A percentile compares a stretch with the other conserved stretches of the same genome.
Conservation (phyloP, 2,329 filamentous ascomycete genomes). For the Penicillium glabrum region DNA sequence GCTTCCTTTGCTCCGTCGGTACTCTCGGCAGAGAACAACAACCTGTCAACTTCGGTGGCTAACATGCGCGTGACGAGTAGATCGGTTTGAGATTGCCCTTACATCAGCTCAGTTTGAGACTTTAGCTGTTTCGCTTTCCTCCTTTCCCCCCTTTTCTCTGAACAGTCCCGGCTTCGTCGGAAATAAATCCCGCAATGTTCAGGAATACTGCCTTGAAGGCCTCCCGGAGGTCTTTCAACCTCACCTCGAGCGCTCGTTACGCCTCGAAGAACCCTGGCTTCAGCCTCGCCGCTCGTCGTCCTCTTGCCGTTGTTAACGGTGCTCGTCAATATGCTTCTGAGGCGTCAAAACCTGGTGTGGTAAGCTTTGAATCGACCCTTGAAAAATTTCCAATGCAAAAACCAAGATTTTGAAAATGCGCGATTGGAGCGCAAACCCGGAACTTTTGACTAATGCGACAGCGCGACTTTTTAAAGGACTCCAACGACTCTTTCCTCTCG, state of each 20-base stretch:
- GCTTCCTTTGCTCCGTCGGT: constrained; percentile 29
- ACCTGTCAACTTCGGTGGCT: constrained; percentile 15
- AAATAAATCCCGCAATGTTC: constrained; percentile 40
- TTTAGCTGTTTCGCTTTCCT: not conserved
- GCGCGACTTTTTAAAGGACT: constrained; percentile 55
- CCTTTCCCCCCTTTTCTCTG: constrained; percentile 4
- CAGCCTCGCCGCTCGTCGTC: constrained; percentile 39
- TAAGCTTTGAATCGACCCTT: constrained; percentile 40
- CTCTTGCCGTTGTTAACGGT: constrained; percentile 43
- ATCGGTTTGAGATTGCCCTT: not conserved
- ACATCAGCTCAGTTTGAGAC: constrained; percentile 2
- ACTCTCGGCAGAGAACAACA: constrained; percentile 21
- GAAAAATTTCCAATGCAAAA: not conserved
- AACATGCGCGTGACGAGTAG: not conserved
- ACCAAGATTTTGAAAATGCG: constrained; percentile 4
- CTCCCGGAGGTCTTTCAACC: constrained; percentile 35
- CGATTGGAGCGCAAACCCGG: constrained; percentile 1
- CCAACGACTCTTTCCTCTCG: constrained; percentile 93
- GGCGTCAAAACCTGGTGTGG: constrained; percentile 61
- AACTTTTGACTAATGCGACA: constrained; percentile 25
- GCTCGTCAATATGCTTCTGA: constrained; percentile 60
- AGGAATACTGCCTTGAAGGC: constrained; percentile 42
- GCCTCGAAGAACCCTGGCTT: constrained; percentile 36
- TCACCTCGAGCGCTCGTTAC: constrained; percentile 32
- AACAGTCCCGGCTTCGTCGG: constrained; percentile 11